Evolutionary conservation across 2,329 filamentous ascomycete genomes (phyloP).

Genomic region (Epichloe festucae): DNA sequence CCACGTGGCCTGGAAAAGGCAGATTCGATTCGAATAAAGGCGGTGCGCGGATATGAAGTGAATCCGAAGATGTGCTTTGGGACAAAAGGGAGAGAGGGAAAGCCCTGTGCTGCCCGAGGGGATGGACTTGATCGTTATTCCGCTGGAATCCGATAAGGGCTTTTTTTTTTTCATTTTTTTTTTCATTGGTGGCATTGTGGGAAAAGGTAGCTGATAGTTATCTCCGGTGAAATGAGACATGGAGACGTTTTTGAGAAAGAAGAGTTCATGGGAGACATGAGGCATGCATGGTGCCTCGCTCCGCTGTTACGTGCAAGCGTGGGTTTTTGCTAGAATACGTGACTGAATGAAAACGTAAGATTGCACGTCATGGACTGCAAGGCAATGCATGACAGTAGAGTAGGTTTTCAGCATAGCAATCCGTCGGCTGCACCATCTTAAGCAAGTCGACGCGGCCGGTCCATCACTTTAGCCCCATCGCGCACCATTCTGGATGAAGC

Average conservation of each 20-base stretch:
- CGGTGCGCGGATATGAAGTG: constrained; percentile 1
- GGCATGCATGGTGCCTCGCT: too few relatives aligned
- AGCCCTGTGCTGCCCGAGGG: constrained; percentile 84
- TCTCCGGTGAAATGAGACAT: not conserved
- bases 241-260: constrained; percentile 5
- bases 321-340: too few relatives aligned
- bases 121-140: constrained; percentile 84
- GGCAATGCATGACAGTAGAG: too few relatives aligned
- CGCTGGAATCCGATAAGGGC: constrained; percentile 21
- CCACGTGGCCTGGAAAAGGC: not conserved
- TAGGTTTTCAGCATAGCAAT: too few relatives aligned
- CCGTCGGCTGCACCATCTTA: too few relatives aligned
- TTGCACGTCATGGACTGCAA: too few relatives aligned
- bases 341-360: too few relatives aligned
- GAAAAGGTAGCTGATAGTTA: not conserved
- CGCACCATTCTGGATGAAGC: too few relatives aligned
- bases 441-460: too few relatives aligned
- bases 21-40: not conserved
- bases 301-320: too few relatives aligned
- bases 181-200: constrained; percentile 6
- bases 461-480: too few relatives aligned
- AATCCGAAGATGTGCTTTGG: not conserved
- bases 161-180: constrained; percentile 11
- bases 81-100: constrained; percentile 66
- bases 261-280: not conserved